These are phyloP conservation scores for Croton laevigatus DNA, from an alignment of 441 rosid species.

Conservation along the genomic window DNA sequence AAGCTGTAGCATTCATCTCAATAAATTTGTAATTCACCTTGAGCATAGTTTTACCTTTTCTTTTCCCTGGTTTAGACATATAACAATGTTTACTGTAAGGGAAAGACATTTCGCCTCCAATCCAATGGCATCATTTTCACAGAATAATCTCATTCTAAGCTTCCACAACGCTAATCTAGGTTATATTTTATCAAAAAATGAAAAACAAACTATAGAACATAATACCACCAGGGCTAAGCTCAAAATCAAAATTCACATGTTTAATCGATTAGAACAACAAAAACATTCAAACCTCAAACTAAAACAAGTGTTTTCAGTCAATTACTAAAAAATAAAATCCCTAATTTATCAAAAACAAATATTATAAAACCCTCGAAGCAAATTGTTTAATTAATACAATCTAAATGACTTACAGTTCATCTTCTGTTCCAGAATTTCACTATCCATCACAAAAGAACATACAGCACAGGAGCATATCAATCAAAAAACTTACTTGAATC, in stretches of 20 bases:
- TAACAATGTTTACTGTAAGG: not conserved
- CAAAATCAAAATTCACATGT: not conserved
- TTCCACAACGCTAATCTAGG: not conserved
- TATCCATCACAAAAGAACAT: not conserved
- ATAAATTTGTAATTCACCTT: conserved; percentile 2
- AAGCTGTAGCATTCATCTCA: not conserved
- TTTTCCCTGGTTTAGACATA: too few species aligned
- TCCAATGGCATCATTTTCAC: not conserved
- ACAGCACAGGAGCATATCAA: conserved; percentile 1
- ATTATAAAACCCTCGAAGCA: conserved; percentile 4
- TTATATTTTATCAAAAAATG: not conserved
- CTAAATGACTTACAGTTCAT: not conserved
- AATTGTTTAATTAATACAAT: not conserved
- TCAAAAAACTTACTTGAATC: not conserved
- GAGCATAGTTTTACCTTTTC: not conserved
- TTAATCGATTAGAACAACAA: conserved; percentile 1
- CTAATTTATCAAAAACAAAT: too few species aligned
- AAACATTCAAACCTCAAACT: not conserved
- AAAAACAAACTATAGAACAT: not conserved
- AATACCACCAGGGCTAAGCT: not conserved
- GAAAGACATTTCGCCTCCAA: not conserved
- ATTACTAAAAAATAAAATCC: not conserved
- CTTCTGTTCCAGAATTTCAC: not conserved
- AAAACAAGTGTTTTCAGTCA: not conserved
- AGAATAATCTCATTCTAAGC: not conserved